Conservation (phyloP, 495 filamentous ascomycete species). For the Immersiella caudata region DNA sequence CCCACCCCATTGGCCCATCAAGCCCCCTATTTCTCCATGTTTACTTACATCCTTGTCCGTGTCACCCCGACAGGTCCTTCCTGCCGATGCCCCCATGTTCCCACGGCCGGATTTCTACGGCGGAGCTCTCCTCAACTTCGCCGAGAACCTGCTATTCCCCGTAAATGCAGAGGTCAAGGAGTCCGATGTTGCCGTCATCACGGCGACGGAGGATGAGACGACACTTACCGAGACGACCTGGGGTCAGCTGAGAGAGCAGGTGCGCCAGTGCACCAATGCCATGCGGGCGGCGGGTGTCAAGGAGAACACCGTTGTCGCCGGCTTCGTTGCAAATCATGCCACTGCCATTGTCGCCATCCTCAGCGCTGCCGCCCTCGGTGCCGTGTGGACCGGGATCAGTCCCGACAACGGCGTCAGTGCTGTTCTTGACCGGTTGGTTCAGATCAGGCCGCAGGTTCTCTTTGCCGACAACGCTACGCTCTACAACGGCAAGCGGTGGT, state of each 20-base stretch:
- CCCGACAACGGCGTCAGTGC: slow-evolving; percentile 74
- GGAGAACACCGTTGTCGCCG: slow-evolving; percentile 74
- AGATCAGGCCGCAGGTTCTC: slow-evolving; percentile 78
- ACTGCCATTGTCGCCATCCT: slow-evolving; percentile 87
- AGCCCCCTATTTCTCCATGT: slow-evolving; percentile 1
- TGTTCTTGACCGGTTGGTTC: slow-evolving; percentile 78
- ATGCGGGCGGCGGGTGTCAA: slow-evolving; percentile 66
- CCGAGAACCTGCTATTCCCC: slow-evolving; percentile 88
- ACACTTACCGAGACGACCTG: slow-evolving; percentile 72
- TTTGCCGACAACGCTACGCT: slow-evolving; percentile 85
- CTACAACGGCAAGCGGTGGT: slow-evolving; percentile 86
- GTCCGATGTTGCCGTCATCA: slow-evolving; percentile 69
- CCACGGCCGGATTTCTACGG: slow-evolving; percentile 84
- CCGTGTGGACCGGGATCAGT: slow-evolving; percentile 89
- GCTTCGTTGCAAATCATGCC: slow-evolving; percentile 84
- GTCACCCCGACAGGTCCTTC: slow-evolving; percentile 63
- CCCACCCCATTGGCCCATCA: no score
- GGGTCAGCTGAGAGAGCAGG: slow-evolving; percentile 76
- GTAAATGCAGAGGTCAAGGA: slow-evolving; percentile 50
- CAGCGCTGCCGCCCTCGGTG: slow-evolving; percentile 75
- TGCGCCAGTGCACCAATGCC: slow-evolving; percentile 70
- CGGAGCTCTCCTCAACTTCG: slow-evolving; percentile 80
- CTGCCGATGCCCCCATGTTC: slow-evolving; percentile 69
- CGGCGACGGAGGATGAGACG: slow-evolving; percentile 66
- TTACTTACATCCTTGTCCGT: not conserved